These are phyloP conservation scores for Calonectria fujianensis DNA, from an alignment of 2,329 filamentous ascomycete species.

Conservation along the genomic window DNA sequence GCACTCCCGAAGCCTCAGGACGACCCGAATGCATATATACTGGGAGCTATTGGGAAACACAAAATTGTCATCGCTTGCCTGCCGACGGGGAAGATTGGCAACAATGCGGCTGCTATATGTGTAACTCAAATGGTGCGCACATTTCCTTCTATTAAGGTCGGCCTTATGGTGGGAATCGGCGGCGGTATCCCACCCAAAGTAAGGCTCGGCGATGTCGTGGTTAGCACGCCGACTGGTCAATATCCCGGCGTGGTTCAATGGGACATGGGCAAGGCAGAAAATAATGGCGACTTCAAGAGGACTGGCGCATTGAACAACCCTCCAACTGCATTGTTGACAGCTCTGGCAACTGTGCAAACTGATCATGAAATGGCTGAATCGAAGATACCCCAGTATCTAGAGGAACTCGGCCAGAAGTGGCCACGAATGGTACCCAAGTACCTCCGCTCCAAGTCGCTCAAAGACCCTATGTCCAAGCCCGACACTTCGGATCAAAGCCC, in stretches of 20 bases:
- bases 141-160: not conserved
- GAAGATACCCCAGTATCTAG: constrained; percentile 24
- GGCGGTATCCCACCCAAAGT: not conserved
- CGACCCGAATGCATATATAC: not conserved
- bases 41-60: not conserved
- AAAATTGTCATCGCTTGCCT: not conserved
- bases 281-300: not conserved
- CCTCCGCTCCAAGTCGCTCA: not conserved
- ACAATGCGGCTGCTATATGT: not conserved
- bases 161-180: not conserved
- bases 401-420: not conserved
- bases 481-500: no score
- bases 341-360: not conserved
- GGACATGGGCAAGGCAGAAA: not conserved
- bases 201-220: not conserved
- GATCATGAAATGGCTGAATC: not conserved
- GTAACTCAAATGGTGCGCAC: not conserved
- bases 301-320: not conserved
- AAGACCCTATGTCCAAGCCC: no score
- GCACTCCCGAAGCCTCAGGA: not conserved
- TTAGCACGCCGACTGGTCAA: not conserved
- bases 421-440: not conserved
- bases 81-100: not conserved
- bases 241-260: not conserved
- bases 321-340: not conserved